Conservation (phyloP, 345 rosid species). For the Citrus hindsii region DNA sequence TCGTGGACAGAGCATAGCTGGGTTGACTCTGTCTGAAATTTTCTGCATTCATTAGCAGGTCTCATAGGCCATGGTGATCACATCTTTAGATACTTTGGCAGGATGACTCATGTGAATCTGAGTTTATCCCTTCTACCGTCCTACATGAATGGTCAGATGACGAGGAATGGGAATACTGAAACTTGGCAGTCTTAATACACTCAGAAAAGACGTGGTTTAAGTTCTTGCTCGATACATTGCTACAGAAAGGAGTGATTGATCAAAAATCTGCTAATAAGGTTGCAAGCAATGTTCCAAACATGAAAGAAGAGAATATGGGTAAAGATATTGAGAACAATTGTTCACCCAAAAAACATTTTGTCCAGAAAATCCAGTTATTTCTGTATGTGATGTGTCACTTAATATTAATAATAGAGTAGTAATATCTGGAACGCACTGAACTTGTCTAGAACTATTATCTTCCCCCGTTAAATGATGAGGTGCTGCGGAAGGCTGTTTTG, state of each 20-base stretch:
- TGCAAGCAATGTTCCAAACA: constrained; percentile 25
- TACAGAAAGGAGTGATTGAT: constrained; percentile 36
- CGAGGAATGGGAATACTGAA: constrained; percentile 27
- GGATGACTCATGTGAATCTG: constrained; percentile 34
- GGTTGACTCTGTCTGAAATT: constrained; percentile 70
- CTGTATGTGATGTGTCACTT: constrained; percentile 40
- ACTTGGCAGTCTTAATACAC: constrained; percentile 30
- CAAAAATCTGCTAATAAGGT: constrained; percentile 27
- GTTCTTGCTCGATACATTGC: constrained; percentile 45
- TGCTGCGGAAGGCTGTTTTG: constrained; percentile 59
- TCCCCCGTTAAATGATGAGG: constrained; percentile 78
- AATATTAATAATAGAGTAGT: constrained; percentile 35
- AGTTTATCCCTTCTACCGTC: constrained; percentile 35
- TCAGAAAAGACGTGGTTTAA: constrained; percentile 58
- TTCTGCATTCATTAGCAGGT: constrained; percentile 78
- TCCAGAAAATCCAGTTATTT: constrained; percentile 76
- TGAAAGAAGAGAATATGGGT: constrained; percentile 16
- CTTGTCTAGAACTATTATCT: constrained; percentile 54
- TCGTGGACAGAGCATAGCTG: constrained; percentile 35
- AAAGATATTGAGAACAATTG: constrained; percentile 24
- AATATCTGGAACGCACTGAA: constrained; percentile 54
- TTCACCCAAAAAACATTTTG: constrained; percentile 41
- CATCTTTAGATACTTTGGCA: constrained; percentile 47
- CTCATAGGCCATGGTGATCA: constrained; percentile 80
- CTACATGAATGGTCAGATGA: constrained; percentile 19